These are phyloP conservation scores for Sporothrix schenckii DNA, from an alignment of 2,329 filamentous ascomycete genomes.

Conservation along the genomic window DNA sequence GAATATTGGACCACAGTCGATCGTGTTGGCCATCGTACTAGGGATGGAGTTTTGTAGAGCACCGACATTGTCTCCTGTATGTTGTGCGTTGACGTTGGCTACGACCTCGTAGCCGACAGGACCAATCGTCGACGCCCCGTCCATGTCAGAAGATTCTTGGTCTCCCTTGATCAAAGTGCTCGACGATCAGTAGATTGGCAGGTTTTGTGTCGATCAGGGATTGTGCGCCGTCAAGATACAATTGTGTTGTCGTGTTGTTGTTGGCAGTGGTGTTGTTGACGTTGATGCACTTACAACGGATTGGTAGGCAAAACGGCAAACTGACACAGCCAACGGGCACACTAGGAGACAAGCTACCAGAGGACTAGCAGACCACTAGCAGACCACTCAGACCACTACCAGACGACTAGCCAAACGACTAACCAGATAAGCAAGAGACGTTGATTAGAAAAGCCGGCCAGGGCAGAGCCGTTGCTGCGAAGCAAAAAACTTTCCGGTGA, in stretches of 20 bases:
- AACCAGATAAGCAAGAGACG: not conserved
- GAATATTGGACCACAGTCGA: too few relatives aligned
- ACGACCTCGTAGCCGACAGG: too few relatives aligned
- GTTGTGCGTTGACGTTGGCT: too few relatives aligned
- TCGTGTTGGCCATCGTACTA: too few relatives aligned
- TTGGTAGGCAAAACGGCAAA: conserved; percentile 3
- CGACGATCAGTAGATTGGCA: not conserved
- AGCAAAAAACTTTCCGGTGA: too few relatives aligned
- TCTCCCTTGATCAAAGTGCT: conserved; percentile 11
- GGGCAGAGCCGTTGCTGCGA: not conserved
- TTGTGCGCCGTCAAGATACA: not conserved
- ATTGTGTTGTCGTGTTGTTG: not conserved
- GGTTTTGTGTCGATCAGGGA: not conserved
- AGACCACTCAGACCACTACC: not conserved
- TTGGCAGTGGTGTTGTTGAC: not conserved
- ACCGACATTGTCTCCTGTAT: too few relatives aligned
- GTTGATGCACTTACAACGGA: not conserved
- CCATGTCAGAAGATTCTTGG: too few relatives aligned
- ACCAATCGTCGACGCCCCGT: too few relatives aligned
- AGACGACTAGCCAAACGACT: not conserved
- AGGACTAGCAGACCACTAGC: too few relatives aligned
- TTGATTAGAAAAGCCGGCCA: not conserved
- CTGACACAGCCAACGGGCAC: too few relatives aligned
- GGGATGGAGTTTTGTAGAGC: too few relatives aligned
- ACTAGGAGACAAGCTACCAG: too few relatives aligned